phyloP scores from a whole-genome alignment of 1,284 basidiomycete species.

The Cryptococcus maquisensis region DNA sequence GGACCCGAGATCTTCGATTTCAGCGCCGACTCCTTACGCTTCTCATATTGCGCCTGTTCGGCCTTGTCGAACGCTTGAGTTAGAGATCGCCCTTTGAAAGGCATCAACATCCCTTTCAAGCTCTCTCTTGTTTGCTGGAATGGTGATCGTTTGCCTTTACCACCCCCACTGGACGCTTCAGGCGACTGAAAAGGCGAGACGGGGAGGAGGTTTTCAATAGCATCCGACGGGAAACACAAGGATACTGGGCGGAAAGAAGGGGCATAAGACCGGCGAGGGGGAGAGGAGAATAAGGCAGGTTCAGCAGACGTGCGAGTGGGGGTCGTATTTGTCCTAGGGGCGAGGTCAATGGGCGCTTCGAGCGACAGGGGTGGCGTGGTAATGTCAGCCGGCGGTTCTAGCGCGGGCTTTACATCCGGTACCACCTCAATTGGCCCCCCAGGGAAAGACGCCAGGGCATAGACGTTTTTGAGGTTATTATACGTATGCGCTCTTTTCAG shows the following conservation, averaged over 20 bases:
- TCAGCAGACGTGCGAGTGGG: background rate
- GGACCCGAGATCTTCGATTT: slow-evolving; percentile 14
- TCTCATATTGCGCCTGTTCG: background rate
- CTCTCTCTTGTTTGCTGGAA: background rate
- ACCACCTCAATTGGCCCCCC: background rate
- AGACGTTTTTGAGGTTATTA: background rate
- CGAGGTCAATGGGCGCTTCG: slow-evolving; percentile 1
- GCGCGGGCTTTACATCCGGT: background rate
- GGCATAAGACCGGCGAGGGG: background rate
- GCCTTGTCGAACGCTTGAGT: background rate
- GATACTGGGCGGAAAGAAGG: slow-evolving; percentile 11
- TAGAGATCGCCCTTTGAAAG: background rate
- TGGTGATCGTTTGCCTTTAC: background rate
- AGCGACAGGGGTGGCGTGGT: background rate
- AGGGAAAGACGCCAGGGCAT: background rate
- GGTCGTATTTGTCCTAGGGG: background rate
- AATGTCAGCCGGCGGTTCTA: background rate
- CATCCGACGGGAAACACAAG: slow-evolving; percentile 24
- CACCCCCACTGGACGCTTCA: background rate
- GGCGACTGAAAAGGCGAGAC: background rate
- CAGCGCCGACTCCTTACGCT: background rate
- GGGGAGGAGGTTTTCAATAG: slow-evolving; percentile 15
- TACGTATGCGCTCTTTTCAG: slow-evolving; percentile 16
- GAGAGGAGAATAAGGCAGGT: background rate
- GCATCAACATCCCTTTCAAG: background rate